Percentiles rank a stretch among this genome's conserved stretches.
These are phyloP conservation scores for Flaveria floridana DNA, from an alignment of 140 eudicot species.

Conservation along the genomic window DNA sequence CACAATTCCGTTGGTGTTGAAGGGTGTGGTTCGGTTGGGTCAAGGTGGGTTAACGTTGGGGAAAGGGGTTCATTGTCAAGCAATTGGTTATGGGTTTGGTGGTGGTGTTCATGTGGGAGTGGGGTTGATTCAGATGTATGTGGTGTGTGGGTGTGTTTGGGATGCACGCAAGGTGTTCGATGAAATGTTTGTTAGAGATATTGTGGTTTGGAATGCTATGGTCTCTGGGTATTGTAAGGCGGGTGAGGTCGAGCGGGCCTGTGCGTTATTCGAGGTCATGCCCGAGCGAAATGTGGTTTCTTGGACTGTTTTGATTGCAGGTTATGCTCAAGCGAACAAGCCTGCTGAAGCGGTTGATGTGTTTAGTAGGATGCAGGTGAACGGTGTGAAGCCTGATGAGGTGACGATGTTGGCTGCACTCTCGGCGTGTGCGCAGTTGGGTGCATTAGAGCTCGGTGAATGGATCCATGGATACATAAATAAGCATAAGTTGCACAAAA, in stretches of 20 bases:
- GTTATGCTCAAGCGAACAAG: slow-evolving; percentile 42
- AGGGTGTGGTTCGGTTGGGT: slow-evolving; percentile 40
- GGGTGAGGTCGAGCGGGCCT: slow-evolving; percentile 44
- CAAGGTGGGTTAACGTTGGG: slow-evolving; percentile 28
- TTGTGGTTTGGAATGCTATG: slow-evolving; percentile 58
- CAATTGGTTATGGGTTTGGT: slow-evolving; percentile 36
- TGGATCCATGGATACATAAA: slow-evolving; percentile 42
- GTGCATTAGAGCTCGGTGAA: slow-evolving; percentile 55
- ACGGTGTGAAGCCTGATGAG: slow-evolving; percentile 49
- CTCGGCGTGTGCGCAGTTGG: slow-evolving; percentile 58
- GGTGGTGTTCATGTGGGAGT: slow-evolving; percentile 35
- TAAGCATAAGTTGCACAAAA: slow-evolving; percentile 28
- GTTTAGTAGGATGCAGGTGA: slow-evolving; percentile 43
- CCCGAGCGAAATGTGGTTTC: slow-evolving; percentile 47
- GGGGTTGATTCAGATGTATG: slow-evolving; percentile 43
- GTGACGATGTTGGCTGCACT: slow-evolving; percentile 54
- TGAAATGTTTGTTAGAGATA: slow-evolving; percentile 37
- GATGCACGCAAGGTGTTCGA: slow-evolving; percentile 60
- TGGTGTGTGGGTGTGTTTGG: slow-evolving; percentile 29
- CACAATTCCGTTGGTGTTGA: slow-evolving; percentile 45
- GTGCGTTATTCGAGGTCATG: slow-evolving; percentile 45
- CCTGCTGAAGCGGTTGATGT: slow-evolving; percentile 47
- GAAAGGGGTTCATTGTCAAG: slow-evolving; percentile 44
- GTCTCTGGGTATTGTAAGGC: slow-evolving; percentile 54
- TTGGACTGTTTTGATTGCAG: slow-evolving; percentile 55